phyloP scores from a whole-genome alignment of 1,139 yeast species.

The Candida tetrigidarum region DNA sequence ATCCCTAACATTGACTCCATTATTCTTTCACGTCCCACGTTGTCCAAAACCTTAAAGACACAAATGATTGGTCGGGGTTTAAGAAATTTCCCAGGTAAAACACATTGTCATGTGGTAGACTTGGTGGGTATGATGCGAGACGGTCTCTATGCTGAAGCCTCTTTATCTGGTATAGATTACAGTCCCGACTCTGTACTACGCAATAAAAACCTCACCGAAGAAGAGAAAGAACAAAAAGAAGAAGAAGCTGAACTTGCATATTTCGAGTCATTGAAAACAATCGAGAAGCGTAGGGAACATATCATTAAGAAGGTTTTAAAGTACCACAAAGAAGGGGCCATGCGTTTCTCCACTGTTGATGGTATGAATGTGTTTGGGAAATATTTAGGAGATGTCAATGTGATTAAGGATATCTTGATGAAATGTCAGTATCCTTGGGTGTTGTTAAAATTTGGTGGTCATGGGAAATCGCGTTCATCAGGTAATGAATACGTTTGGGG shows the following conservation, averaged over 20 bases:
- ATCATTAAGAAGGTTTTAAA: slow-evolving; percentile 18
- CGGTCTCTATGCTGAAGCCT: slow-evolving; percentile 67
- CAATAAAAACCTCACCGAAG: slow-evolving; percentile 23
- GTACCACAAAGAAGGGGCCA: slow-evolving; percentile 13
- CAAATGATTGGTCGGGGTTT: slow-evolving; percentile 96
- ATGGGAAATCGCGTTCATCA: background rate
- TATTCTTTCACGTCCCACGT: slow-evolving; percentile 80
- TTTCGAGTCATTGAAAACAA: slow-evolving; percentile 17
- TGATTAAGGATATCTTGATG: slow-evolving; percentile 18
- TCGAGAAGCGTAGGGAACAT: slow-evolving; percentile 20
- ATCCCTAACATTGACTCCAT: slow-evolving; percentile 88
- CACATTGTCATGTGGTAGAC: slow-evolving; percentile 75
- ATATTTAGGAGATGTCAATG: slow-evolving; percentile 36
- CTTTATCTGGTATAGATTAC: slow-evolving; percentile 52
- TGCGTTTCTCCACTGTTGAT: slow-evolving; percentile 33
- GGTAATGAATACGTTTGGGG: background rate
- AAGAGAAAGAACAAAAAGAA: slow-evolving; percentile 18
- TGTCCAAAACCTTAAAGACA: slow-evolving; percentile 67
- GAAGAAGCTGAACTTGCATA: slow-evolving; percentile 18
- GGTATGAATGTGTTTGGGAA: slow-evolving; percentile 43
- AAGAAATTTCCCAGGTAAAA: slow-evolving; percentile 63
- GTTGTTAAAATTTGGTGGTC: background rate
- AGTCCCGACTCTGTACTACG: slow-evolving; percentile 17
- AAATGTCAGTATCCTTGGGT: slow-evolving; percentile 14
- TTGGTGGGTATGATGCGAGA: slow-evolving; percentile 65